Evolutionary conservation across 1,284 basidiomycete genomes (phyloP), one percentile per base, ranked within the genome.

Genomic region (Serendipita sp.): DNA sequence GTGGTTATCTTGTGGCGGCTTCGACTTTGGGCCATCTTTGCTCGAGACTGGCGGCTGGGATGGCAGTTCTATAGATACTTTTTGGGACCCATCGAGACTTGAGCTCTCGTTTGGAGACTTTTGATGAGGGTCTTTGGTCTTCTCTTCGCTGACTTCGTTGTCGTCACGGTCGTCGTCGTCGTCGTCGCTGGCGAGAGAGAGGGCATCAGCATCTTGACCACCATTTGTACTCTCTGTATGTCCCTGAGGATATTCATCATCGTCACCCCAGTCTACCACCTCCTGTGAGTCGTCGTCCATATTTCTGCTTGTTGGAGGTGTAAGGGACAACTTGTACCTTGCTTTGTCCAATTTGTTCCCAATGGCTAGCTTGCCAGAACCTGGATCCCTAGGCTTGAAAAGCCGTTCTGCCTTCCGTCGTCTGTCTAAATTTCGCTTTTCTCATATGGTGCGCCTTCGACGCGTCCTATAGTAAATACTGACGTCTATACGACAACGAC

Each of bases 401-500:
- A 30, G 53, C 15, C 53, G n/a, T 58, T 4, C 34, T 10, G 15
- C 32, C 12, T 32, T 58, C 53, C n/a, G 12, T n/a, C 26, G 53
- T 26, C 34, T 26, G 6, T 41, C 38, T 41, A 41, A 41, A 41
- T 17, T 58, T 5, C 53, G 53, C 32, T 26, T 58, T 4, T 58
- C 53, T 26, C 53, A 58, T 34, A 58, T 58, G 53, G 53, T 35
- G 29, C 10, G 53, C 32, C n/a, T 32, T 58, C 17, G n/a, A 17
- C 8, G n/a, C 53, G 53, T 22, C 32, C 15, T 32, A 22, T 10
- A 30, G 6, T 8, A 60, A 12, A 60, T 50, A 42, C 43, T 60
- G 29, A 62, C 61, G 32, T 61, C 12, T 60, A 35, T 55, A 53
- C 38, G 64, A 53, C 61, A 22, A 60, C 62, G 64, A 65, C 29